Evolutionary conservation across 768 basidiomycete genomes (phyloP), one percentile per base, ranked within the genome.

Genomic region (Amanita exitialis): DNA sequence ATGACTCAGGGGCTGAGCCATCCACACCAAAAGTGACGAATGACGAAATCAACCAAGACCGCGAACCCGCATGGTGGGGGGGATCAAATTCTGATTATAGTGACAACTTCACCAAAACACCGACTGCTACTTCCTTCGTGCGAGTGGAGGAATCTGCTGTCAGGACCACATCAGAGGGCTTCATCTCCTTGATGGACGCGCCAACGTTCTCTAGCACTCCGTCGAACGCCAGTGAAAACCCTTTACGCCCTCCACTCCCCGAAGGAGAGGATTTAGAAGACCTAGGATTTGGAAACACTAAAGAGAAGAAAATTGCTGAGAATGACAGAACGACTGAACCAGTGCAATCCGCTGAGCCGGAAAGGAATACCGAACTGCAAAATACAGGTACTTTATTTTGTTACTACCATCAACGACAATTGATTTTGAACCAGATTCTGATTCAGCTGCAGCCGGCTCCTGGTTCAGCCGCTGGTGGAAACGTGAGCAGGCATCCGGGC

Each of bases 401-500:
- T 36, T 43, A 28, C 28, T 42, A 2, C 23, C 21, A 44, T 34
- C 46, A 45, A 44, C 13, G 42, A n/a, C 13, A 27, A 6, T 18
- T 41, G 49, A 43, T 18, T n/a, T 6, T 34, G 20, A n/a, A 51
- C 15, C 52, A 57, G 38, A 60, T 55, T 47, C 61, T 23, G 58
- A 65, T 15, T 25, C 36, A 48, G 55, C 64, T 43, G 56, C 68
- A 49, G 57, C 71, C 20, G 72, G 81, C 10, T 82, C 82, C 3
- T 97, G 94, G 94, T 66, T 97, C 21, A 81, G 83, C 51, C 76
- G 86, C 32, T 81, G 83, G 70, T 95, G 88, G 82, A 86, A 77
- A 59, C 80, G 82, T 45, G 68, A 74, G 15, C 82, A 84, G 13
- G 58, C 74, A 3, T 71, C 81, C 7, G 90, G 76, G 7, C 93